These are phyloP conservation scores for Xylaria sp. DNA, from an alignment of 2,329 filamentous ascomycete species.

Conservation along the genomic window DNA sequence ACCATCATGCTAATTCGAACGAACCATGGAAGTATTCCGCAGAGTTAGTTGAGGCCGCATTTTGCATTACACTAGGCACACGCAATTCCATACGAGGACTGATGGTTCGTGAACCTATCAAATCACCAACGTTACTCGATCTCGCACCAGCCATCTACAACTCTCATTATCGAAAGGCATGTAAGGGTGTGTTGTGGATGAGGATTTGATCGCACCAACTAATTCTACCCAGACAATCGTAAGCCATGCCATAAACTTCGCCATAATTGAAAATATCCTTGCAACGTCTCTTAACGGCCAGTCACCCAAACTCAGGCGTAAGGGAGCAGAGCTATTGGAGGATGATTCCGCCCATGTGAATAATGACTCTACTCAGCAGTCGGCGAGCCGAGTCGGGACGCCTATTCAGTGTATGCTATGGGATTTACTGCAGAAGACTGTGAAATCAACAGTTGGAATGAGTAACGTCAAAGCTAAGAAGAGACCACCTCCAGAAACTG, in stretches of 20 bases:
- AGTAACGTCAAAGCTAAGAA: background rate
- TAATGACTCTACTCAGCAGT: background rate
- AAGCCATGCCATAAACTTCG: slow-evolving; percentile 32
- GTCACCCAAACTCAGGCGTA: slow-evolving; percentile 33
- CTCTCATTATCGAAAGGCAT: slow-evolving; percentile 25
- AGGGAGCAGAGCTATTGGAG: slow-evolving; percentile 24
- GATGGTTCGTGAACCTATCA: background rate
- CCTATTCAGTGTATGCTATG: slow-evolving; percentile 33
- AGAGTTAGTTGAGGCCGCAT: slow-evolving; percentile 17
- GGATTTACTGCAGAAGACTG: slow-evolving; percentile 31
- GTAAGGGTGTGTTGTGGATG: background rate
- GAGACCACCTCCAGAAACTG: background rate
- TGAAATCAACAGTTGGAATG: slow-evolving; percentile 32
- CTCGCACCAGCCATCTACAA: slow-evolving; percentile 31
- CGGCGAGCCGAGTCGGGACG: slow-evolving; percentile 6
- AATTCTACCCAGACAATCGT: slow-evolving; percentile 27
- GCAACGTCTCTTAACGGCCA: slow-evolving; percentile 29
- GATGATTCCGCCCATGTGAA: background rate
- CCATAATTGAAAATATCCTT: slow-evolving; percentile 35
- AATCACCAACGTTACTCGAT: slow-evolving; percentile 24
- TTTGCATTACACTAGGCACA: slow-evolving; percentile 21
- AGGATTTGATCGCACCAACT: background rate
- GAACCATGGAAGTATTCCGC: slow-evolving; percentile 17
- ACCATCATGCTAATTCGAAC: background rate
- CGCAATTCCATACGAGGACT: slow-evolving; percentile 12